Conservation (phyloP, 768 basidiomycete genomes). For the Leccinum fibrillosum region DNA sequence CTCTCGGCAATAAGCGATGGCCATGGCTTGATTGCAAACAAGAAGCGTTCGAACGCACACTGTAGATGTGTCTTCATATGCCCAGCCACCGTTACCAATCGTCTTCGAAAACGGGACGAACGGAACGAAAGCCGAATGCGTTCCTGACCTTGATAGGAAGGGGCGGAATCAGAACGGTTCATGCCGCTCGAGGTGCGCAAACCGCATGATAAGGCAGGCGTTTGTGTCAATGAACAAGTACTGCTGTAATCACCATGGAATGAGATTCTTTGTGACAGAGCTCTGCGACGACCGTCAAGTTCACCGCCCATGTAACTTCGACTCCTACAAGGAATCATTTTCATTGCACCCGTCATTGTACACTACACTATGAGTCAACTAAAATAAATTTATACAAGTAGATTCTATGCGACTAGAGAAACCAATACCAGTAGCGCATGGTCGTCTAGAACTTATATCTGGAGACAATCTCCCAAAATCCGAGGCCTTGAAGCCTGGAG, state of each 20-base stretch:
- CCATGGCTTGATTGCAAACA: background rate
- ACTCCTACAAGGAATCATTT: background rate
- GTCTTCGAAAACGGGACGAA: background rate
- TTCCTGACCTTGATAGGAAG: background rate
- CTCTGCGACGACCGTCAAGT: too few relatives aligned
- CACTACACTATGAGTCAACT: background rate
- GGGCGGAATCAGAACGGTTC: background rate
- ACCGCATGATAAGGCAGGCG: too few relatives aligned
- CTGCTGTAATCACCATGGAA: too few relatives aligned
- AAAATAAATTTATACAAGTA: background rate
- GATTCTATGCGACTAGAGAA: background rate
- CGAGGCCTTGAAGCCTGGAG: constrained; percentile 48
- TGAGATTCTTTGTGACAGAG: too few relatives aligned
- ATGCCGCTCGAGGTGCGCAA: too few relatives aligned
- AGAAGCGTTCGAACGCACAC: background rate
- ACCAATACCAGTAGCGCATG: background rate
- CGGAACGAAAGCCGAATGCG: background rate
- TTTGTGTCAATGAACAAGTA: too few relatives aligned
- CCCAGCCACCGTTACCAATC: background rate
- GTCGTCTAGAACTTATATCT: constrained; percentile 29
- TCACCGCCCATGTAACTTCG: background rate
- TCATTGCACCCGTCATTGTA: background rate
- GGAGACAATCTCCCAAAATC: constrained; percentile 48
- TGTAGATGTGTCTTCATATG: too few relatives aligned
- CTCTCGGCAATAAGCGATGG: background rate